Evolutionary conservation across 441 rosid species (phyloP).

Genomic region (Cnidoscolus chayamansa): DNA sequence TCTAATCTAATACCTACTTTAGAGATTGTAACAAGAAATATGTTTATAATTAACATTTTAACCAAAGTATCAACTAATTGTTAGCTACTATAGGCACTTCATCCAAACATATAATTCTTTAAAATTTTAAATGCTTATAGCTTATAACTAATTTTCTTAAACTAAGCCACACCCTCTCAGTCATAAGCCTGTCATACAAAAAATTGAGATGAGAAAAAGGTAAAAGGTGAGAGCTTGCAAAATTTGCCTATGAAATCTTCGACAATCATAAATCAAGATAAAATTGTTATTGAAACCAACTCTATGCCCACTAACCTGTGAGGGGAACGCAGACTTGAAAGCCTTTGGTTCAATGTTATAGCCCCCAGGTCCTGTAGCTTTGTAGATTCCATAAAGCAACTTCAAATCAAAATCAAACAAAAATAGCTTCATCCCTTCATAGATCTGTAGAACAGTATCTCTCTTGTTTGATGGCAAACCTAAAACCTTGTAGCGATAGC

Average conservation of each 20-base stretch:
- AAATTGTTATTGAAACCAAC: not conserved
- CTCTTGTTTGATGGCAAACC: conserved; percentile 35
- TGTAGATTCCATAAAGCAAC: conserved; percentile 30
- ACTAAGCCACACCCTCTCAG: too few relatives aligned
- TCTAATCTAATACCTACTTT: too few relatives aligned
- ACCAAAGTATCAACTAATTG: too few relatives aligned
- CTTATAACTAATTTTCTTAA: too few relatives aligned
- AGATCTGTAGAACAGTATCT: conserved; percentile 24
- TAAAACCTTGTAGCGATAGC: conserved; percentile 28
- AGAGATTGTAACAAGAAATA: too few relatives aligned
- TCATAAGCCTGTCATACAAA: not conserved
- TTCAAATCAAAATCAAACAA: conserved; percentile 33
- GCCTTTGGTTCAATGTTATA: conserved; percentile 33
- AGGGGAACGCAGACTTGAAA: conserved; percentile 31
- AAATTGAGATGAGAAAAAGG: not conserved
- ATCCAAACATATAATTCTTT: too few relatives aligned
- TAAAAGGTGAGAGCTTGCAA: not conserved
- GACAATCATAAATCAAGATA: not conserved
- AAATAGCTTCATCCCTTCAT: conserved; percentile 31
- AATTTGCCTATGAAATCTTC: not conserved
- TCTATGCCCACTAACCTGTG: conserved; percentile 31
- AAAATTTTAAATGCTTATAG: too few relatives aligned
- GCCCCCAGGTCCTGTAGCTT: conserved; percentile 37
- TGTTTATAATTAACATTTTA: too few relatives aligned
- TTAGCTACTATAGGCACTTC: too few relatives aligned